phyloP scores from a whole-genome alignment of 169 alveolate genomes.

The Cryptosporidium muris region DNA sequence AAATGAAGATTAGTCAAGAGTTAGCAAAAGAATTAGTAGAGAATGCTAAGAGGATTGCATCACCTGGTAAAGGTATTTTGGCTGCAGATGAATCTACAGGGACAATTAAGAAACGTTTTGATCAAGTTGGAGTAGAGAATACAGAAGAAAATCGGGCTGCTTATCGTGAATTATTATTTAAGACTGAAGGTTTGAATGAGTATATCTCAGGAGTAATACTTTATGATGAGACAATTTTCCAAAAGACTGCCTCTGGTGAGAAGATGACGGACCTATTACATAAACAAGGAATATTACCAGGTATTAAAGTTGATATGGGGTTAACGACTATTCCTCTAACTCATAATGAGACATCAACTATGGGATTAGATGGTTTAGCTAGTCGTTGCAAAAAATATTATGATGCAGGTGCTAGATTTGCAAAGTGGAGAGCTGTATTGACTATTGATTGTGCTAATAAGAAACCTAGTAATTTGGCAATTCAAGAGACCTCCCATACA shows the following conservation, averaged over 20 bases:
- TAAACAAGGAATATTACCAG: conserved; percentile 95
- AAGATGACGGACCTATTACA: conserved; percentile 87
- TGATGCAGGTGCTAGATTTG: conserved; percentile 98
- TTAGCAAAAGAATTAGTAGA: conserved; percentile 79
- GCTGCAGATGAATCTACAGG: conserved; percentile 99
- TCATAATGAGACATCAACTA: conserved; percentile 85
- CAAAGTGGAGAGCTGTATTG: conserved; percentile 99
- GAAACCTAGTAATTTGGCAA: conserved; percentile 92
- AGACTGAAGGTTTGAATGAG: conserved; percentile 90
- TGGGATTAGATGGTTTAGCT: conserved; percentile 96
- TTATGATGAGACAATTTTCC: conserved; percentile 97
- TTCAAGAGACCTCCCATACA: conserved; percentile 94
- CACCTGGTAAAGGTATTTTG: conserved; percentile 96
- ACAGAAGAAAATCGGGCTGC: conserved; percentile 94
- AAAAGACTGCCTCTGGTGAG: conserved; percentile 86
- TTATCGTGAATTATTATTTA: conserved; percentile 94
- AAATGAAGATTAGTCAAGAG: conserved; percentile 60
- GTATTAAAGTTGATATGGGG: conserved; percentile 93
- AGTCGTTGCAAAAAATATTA: conserved; percentile 95
- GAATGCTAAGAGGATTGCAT: conserved; percentile 81
- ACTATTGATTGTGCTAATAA: conserved; percentile 89
- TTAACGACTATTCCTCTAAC: conserved; percentile 78
- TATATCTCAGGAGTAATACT: conserved; percentile 97
- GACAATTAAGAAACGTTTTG: conserved; percentile 96
- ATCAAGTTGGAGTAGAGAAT: conserved; percentile 91